Evolutionary conservation across 225 moss, liverwort and hornwort genomes (phyloP).

Genomic region (Takakia lepidozioides): DNA sequence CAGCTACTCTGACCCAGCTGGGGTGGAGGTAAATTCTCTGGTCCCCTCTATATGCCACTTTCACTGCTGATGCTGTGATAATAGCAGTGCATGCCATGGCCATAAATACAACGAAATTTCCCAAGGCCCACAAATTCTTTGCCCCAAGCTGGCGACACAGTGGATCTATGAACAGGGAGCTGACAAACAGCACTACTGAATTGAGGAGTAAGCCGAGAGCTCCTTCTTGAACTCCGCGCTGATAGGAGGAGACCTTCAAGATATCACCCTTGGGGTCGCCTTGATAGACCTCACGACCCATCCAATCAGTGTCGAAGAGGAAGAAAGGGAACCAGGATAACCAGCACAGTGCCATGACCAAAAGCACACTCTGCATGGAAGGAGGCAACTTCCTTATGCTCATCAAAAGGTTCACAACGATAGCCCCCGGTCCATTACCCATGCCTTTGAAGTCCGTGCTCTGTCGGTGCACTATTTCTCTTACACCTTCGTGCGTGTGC

Average conservation of each 20-base stretch:
- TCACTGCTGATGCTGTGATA: constrained; percentile 24
- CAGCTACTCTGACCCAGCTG: constrained; percentile 31
- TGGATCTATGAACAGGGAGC: constrained; percentile 39
- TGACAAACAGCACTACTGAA: constrained; percentile 41
- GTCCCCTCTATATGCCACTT: constrained; percentile 8
- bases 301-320: constrained; percentile 58
- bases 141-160: constrained; percentile 36
- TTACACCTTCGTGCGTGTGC: no score
- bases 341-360: constrained; percentile 58
- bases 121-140: constrained; percentile 43
- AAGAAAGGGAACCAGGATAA: constrained; percentile 58
- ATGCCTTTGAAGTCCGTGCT: no score
- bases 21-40: constrained; percentile 7
- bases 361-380: constrained; percentile 35
- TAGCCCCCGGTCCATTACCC: constrained; percentile 24
- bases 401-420: constrained; percentile 31
- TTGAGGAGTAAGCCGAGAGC: constrained; percentile 51
- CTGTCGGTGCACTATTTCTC: no score
- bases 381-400: constrained; percentile 36
- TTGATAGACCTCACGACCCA: constrained; percentile 49
- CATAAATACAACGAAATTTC: constrained; percentile 39
- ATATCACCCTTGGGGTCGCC: constrained; percentile 27
- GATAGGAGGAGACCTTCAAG: constrained; percentile 9
- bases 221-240: constrained; percentile 37
- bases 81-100: constrained; percentile 45